Base-by-base conservation (phyloP, 2,329 filamentous ascomycete genomes). In the Colletotrichum simmondsii region DNA sequence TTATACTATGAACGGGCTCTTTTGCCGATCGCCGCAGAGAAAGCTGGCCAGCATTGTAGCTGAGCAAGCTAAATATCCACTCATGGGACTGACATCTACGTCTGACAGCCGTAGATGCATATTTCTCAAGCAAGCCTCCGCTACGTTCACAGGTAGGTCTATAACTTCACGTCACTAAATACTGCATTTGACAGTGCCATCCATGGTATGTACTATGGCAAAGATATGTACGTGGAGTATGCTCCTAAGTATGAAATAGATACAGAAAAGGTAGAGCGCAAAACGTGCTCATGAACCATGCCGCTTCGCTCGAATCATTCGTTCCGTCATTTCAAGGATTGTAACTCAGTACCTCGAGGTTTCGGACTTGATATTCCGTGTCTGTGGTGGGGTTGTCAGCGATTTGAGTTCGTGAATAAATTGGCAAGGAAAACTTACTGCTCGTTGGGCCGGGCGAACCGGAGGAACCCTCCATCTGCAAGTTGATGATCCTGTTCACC, bases 381-480 rank as follows among this genome's bases (percentile, higher is more conserved):
- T 28, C 70, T 72, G 10, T 42, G 2, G 3, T 24, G 24, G n/a
- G 5, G 14, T 3, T 26, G 32, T 72, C 22, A 65, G 69, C 30
- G 8, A 37, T 24, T 5, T 58, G 6, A 24, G 16, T 26, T 3
- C 7, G 3, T 10, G n/a, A 52, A 12, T 28, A 28, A 8, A 11
- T 24, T 11, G 19, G 19, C 1, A 2, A 19, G 16, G 5, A 28
- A 22, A 22, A 65, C 76, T 63, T 49, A 77, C 76, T 62, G 11
- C 35, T 56, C 11, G 22, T 76, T 3, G 84, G 84, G 0, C 84
- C 84, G 1, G 84, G 83, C 2, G 80, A 81, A 0, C 84, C 84
- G 5, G 84, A 85, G 3, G 83, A 85, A 2, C 83, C 84, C 75
- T 86, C 84, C 84, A 86, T 86, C 71, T 85, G 84, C 54, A 85